These are phyloP conservation scores for Malassezia restricta DNA, from an alignment of 1,284 basidiomycete genomes.

Conservation along the genomic window DNA sequence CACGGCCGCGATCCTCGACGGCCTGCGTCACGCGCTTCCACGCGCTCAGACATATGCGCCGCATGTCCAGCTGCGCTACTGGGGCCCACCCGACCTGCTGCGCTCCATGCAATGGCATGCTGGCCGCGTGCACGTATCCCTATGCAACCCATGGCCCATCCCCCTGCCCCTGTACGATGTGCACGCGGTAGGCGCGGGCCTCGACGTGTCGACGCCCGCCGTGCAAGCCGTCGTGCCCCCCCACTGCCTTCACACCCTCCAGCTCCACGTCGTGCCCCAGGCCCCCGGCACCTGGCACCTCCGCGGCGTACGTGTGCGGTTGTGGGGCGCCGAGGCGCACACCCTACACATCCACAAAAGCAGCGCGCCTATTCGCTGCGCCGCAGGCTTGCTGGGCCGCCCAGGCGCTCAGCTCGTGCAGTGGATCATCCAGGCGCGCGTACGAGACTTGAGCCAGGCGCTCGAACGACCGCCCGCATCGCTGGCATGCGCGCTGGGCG, in stretches of 20 bases:
- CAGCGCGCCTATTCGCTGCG: not conserved
- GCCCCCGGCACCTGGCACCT: conserved; percentile 59
- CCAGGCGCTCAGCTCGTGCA: conserved; percentile 16
- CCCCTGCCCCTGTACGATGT: conserved; percentile 73
- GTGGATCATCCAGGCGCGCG: not conserved
- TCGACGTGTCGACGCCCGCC: not conserved
- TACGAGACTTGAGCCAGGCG: not conserved
- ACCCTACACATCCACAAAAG: not conserved
- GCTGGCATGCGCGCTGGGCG: too few species aligned
- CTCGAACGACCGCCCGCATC: not conserved
- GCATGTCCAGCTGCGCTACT: conserved; percentile 38
- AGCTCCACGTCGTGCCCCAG: conserved; percentile 59
- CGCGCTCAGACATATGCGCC: conserved; percentile 28
- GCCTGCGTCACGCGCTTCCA: conserved; percentile 35
- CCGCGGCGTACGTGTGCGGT: conserved; percentile 64
- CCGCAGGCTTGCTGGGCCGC: conserved; percentile 56
- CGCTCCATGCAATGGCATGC: conserved; percentile 58
- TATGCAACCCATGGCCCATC: conserved; percentile 84
- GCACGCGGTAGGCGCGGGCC: conserved; percentile 48
- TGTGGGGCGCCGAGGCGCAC: conserved; percentile 56
- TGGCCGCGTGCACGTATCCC: conserved; percentile 56
- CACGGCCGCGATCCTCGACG: conserved; percentile 33
- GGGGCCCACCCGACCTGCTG: conserved; percentile 54
- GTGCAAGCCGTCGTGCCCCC: conserved; percentile 55
- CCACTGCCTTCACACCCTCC: conserved; percentile 60